Conservation (phyloP, 2,329 filamentous ascomycete genomes). For the Colletotrichum siamense region DNA sequence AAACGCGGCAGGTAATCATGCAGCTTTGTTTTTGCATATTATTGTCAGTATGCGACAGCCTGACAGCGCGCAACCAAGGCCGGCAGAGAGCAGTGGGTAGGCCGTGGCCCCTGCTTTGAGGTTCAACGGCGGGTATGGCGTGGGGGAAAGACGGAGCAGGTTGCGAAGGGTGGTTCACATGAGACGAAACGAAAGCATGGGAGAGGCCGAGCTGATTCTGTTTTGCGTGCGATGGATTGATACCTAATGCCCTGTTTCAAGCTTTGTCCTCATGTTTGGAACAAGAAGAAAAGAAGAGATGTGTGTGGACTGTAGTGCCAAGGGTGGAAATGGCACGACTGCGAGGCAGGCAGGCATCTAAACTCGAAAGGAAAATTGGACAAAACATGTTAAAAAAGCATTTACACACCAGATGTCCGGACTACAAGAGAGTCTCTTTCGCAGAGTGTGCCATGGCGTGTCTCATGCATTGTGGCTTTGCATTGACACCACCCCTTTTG, state of each 20-base stretch:
- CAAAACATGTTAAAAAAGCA: conserved; percentile 11
- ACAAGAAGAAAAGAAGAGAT: background rate
- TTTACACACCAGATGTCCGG: background rate
- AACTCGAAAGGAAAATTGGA: background rate
- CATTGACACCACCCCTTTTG: background rate
- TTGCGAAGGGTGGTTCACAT: conserved; percentile 5
- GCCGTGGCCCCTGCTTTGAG: background rate
- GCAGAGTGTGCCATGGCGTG: background rate
- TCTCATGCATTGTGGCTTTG: background rate
- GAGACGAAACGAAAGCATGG: conserved; percentile 18
- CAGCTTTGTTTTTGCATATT: background rate
- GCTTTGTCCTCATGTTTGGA: conserved; percentile 9
- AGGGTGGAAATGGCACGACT: background rate
- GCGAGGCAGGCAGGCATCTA: background rate
- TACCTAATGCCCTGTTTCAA: conserved; percentile 18
- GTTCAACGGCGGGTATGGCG: background rate
- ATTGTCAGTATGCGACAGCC: background rate
- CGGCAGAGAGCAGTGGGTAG: background rate
- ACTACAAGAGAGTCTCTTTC: background rate
- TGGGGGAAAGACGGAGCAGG: background rate
- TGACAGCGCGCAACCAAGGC: background rate
- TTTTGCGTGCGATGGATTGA: conserved; percentile 12
- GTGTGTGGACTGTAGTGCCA: background rate
- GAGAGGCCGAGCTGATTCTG: conserved; percentile 5
- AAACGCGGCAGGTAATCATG: background rate